Percentiles rank a stretch among this genome's conserved stretches.
phyloP scores from a whole-genome alignment of 2,329 filamentous ascomycete genomes.

The Rhexocercosporidium sp. region DNA sequence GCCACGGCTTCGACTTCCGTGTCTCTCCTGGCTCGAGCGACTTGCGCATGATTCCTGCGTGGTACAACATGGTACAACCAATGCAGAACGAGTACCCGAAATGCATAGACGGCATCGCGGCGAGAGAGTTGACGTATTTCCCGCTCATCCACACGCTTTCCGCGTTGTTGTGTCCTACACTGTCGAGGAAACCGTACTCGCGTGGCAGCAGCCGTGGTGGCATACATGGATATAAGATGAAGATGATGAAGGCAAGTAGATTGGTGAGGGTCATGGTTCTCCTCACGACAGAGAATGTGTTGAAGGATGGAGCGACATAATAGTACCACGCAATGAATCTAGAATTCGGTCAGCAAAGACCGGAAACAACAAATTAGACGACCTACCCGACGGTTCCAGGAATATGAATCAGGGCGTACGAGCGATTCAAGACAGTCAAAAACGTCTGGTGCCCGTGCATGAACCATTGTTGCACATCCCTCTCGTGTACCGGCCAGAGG shows the following conservation, averaged over 20 bases:
- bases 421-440: constrained; percentile 61
- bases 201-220: constrained; percentile 55
- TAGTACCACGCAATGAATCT: constrained; percentile 70
- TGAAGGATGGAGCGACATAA: constrained; percentile 57
- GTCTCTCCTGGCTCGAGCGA: constrained; percentile 47
- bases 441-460: constrained; percentile 57
- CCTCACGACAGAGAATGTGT: constrained; percentile 51
- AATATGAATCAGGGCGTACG: constrained; percentile 64
- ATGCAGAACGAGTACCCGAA: constrained; percentile 61
- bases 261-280: constrained; percentile 59
- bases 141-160: constrained; percentile 56
- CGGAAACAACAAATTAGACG: neutral
- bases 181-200: constrained; percentile 55
- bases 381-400: constrained; percentile 62
- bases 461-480: constrained; percentile 61
- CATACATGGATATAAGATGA: constrained; percentile 59
- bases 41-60: constrained; percentile 51
- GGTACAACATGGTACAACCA: constrained; percentile 57
- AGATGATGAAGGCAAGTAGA: constrained; percentile 57
- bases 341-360: constrained; percentile 23
- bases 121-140: constrained; percentile 55
- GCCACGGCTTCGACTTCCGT: constrained; percentile 50
- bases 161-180: constrained; percentile 54
- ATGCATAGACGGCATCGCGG: constrained; percentile 59
- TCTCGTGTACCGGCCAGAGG: constrained; percentile 58